phyloP scores from a whole-genome alignment of 495 filamentous ascomycete species.

The Cetradonia linearis region DNA sequence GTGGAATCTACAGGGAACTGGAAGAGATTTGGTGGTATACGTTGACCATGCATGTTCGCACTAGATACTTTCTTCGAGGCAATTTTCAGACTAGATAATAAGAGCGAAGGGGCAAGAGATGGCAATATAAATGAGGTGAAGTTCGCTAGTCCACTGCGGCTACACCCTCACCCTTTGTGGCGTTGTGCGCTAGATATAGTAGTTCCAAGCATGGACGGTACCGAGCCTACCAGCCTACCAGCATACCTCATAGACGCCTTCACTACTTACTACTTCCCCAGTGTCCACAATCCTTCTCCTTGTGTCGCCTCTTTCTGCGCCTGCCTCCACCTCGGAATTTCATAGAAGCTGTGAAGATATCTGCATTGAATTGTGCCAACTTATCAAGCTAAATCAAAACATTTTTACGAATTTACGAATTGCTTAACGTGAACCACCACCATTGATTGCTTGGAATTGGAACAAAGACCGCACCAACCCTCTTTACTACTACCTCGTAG shows the following conservation, averaged over 20 bases:
- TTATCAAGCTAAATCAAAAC: not conserved
- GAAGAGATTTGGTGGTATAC: too few relatives aligned
- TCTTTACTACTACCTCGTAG: slow-evolving; percentile 5
- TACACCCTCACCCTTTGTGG: not conserved
- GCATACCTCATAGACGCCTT: not conserved
- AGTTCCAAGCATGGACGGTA: not conserved
- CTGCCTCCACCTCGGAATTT: not conserved
- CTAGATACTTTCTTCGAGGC: not conserved
- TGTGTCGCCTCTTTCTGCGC: not conserved
- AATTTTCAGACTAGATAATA: not conserved
- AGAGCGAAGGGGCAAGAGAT: not conserved
- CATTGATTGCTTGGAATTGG: slow-evolving; percentile 4
- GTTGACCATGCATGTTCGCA: too few relatives aligned
- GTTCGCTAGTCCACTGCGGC: not conserved
- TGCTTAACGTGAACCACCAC: slow-evolving; percentile 9
- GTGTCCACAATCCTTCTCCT: not conserved
- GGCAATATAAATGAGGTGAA: not conserved
- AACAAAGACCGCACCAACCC: slow-evolving; percentile 11
- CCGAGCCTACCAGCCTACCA: too few relatives aligned
- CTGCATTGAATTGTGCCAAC: not conserved
- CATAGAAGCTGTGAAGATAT: not conserved
- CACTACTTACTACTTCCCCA: slow-evolving; percentile 2
- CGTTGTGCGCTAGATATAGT: not conserved
- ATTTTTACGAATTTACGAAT: slow-evolving; percentile 8
- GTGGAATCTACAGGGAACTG: too few relatives aligned